Evolutionary conservation across 352 stramenopile species (phyloP).

Genomic region (Thraustochytrium striatum): DNA sequence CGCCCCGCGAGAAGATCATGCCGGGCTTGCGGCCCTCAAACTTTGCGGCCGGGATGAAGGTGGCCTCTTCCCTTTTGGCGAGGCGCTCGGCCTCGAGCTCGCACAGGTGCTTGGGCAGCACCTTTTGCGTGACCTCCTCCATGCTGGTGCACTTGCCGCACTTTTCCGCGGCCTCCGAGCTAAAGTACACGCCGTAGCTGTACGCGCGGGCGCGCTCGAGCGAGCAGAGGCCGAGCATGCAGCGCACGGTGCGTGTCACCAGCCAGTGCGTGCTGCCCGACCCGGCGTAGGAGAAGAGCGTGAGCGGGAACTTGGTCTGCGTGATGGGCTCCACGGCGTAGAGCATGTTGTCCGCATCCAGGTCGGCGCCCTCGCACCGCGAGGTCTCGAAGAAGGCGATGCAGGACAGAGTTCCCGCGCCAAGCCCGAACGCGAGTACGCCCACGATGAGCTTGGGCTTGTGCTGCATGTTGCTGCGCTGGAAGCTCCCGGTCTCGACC

Average conservation of each 20-base stretch:
- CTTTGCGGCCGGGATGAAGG: neutral
- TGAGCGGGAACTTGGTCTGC: constrained; percentile 47
- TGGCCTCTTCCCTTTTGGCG: neutral
- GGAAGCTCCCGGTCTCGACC: constrained; percentile 18
- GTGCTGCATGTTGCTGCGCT: constrained; percentile 12
- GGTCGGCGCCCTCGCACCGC: neutral
- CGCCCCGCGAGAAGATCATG: constrained; percentile 3
- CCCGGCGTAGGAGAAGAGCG: constrained; percentile 3
- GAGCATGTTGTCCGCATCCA: neutral
- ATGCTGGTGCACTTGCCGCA: constrained; percentile 24
- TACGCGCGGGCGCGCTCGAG: constrained; percentile 40
- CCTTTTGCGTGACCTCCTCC: constrained; percentile 9
- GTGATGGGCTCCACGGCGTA: constrained; percentile 33
- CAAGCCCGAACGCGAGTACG: constrained; percentile 26
- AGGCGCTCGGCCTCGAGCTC: neutral
- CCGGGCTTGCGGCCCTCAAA: constrained; percentile 26
- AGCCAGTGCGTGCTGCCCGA: constrained; percentile 41
- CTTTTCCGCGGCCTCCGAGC: constrained; percentile 8
- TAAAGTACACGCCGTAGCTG: constrained; percentile 47
- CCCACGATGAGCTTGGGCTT: constrained; percentile 31
- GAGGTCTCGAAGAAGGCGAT: constrained; percentile 32
- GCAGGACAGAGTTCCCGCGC: neutral
- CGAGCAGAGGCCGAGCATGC: constrained; percentile 45
- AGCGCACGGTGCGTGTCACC: constrained; percentile 22
- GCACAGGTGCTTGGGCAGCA: constrained; percentile 14